Evolutionary conservation across 2,329 filamentous ascomycete species (phyloP), one percentile per base, ranked within the genome.

Genomic region (Cordyceps cicadae): DNA sequence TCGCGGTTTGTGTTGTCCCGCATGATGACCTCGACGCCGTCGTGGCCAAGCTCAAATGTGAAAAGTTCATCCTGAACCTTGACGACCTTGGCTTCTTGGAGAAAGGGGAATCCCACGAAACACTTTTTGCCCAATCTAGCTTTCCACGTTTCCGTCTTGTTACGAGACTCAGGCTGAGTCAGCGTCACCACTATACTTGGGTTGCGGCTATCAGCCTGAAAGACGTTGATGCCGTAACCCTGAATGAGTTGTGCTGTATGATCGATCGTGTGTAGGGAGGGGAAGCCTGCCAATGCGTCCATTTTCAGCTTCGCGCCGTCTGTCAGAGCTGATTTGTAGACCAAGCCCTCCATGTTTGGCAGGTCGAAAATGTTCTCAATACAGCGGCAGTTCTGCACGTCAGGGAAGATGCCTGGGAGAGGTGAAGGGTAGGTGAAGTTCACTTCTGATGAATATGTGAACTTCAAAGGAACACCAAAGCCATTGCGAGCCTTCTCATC

Each of bases 331-430:
- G 92, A 85, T 67, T 90, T 87, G 56, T 91, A 89, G 62, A 95
- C 88, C 54, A 97, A 76, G 2, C 93, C 94, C 59, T 97, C 93
- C 73, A 96, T 90, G 4, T 88, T 89, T 8, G 95, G 95, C 41
- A 99, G 80, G 65, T 99, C 94, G 70, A 95, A 99, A 32, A 96
- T 92, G 70, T 99, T 99, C 74, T 96, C 91, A 39, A 97, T 85
- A 69, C 95, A 99, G 67, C 85, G 91, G 71, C 94, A 99, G 69
- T 89, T 84, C 7, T 84, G 80, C 53, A 99, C 82, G 68, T 97
- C 91, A 0, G 93, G 93, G 72, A 99, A 99, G 41, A 96, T 83
- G 9, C 92, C 93, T 17, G 88, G 84, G 64, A 97, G 79, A 5
- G 93, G 94, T 3, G 92, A 96, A 1, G 89, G 89, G 70, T 97